Conservation (phyloP, 805 yeast genomes). For the Brettanomyces naardenensis region DNA sequence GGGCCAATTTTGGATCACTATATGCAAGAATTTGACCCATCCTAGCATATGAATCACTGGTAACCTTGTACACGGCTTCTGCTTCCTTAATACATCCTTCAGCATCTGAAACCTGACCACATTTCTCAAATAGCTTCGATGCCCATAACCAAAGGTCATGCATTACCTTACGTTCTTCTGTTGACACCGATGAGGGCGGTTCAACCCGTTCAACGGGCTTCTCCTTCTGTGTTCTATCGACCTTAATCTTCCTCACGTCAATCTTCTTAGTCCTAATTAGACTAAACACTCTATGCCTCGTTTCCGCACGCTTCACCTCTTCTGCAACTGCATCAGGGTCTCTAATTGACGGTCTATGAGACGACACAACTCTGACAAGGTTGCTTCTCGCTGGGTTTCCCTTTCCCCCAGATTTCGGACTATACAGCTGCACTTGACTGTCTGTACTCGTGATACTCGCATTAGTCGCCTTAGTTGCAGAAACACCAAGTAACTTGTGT, state of each 20-base stretch:
- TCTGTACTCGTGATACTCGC: not conserved
- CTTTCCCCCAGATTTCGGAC: no score
- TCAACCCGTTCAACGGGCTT: not conserved
- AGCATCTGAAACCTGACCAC: conserved; percentile 50
- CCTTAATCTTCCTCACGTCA: not conserved
- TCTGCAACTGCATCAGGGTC: not conserved
- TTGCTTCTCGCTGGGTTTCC: no score
- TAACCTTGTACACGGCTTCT: conserved; percentile 37
- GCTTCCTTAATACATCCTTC: conserved; percentile 71
- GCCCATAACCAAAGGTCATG: conserved; percentile 74
- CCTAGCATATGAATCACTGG: conserved; percentile 40
- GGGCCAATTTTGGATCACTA: conserved; percentile 31
- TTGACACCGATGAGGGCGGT: no score
- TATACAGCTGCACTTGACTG: no score
- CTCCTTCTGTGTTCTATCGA: not conserved
- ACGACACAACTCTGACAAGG: not conserved
- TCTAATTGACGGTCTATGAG: conserved; percentile 2
- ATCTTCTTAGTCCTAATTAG: not conserved
- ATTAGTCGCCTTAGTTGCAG: not conserved
- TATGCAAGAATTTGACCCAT: conserved; percentile 37
- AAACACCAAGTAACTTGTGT: conserved; percentile 26
- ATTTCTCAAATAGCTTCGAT: conserved; percentile 52
- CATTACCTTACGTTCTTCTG: conserved; percentile 24
- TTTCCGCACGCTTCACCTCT: not conserved
- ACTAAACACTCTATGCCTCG: not conserved